Base-by-base conservation (phyloP, 2,329 filamentous ascomycete genomes). In the Rutstroemia sp. region DNA sequence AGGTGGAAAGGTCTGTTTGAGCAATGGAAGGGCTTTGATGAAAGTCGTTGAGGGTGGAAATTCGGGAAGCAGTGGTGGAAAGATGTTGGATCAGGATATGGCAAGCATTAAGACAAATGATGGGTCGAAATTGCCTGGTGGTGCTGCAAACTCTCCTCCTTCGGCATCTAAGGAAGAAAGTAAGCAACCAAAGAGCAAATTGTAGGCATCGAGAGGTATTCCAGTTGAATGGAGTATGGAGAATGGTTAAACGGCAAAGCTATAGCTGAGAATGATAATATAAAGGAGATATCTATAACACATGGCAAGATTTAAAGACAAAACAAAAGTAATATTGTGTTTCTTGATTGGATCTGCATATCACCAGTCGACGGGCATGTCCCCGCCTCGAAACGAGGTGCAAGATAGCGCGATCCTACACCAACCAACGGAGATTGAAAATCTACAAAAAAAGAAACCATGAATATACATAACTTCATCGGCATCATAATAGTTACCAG, bases 21-120 rank as follows among this genome's bases (percentile, higher is more conserved):
- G 84, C 73, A 96, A 96, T 71, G 92, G 92, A 4, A 78, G 90
- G 57, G 89, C 89, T 25, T 71, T 92, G 69, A 81, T 96, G 67
- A 69, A 67, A 61, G 45, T 58, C 52, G 65, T 67, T 54, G 57
- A 17, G 14, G 56, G 51, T 27, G 57, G 57, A 7, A 45, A 41
- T 67, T 61, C 51, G 67, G 68, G 58, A 53, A 67, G 52, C 65
- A 60, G 55, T 54, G 48, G 42, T 46, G 48, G 25, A 25, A 55
- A 55, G 27, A 44, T 55, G 53, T 16, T 55, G 5, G 53, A 49
- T 50, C 46, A 55, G 53, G 46, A 38, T 7, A 48, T 54, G 51
- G 44, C 51, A 16, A 54, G 51, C 39, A 49, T 48, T 16, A 54
- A 48, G 51, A 27, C 51, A 3, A 54, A 54, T 21, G 17, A 30